phyloP scores from a whole-genome alignment of 1,139 yeast genomes.

The Geotrichum australiense region DNA sequence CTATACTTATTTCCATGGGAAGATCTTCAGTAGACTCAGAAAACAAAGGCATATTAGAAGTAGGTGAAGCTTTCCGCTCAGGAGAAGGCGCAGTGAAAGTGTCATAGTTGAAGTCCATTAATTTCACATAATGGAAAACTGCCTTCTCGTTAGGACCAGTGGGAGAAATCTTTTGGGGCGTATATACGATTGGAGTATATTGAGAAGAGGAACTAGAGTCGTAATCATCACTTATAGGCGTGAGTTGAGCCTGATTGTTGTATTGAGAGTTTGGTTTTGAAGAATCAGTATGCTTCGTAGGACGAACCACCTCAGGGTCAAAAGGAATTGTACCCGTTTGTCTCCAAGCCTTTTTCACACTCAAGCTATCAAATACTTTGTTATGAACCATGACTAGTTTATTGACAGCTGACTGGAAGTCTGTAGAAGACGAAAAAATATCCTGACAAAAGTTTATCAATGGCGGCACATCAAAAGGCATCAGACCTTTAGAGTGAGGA shows the following conservation, averaged over 20 bases:
- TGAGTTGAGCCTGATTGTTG: slow-evolving; percentile 1
- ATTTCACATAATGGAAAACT: slow-evolving; percentile 8
- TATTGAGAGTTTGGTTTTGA: not conserved
- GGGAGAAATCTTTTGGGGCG: slow-evolving; percentile 2
- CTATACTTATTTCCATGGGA: no score
- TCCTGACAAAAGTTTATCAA: slow-evolving; percentile 10
- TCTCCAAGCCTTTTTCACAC: slow-evolving; percentile 15
- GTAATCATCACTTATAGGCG: slow-evolving; percentile 9
- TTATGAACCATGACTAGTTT: slow-evolving; percentile 10
- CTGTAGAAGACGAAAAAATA: slow-evolving; percentile 4
- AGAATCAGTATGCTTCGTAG: not conserved
- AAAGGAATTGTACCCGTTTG: slow-evolving; percentile 14
- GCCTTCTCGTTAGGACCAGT: slow-evolving; percentile 4
- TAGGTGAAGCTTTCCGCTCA: slow-evolving; percentile 8
- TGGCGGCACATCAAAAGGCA: slow-evolving; percentile 14
- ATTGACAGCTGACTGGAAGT: slow-evolving; percentile 11
- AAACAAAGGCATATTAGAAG: slow-evolving; percentile 9
- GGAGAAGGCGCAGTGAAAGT: slow-evolving; percentile 8
- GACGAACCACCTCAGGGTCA: slow-evolving; percentile 9
- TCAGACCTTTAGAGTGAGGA: slow-evolving; percentile 13
- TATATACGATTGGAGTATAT: not conserved
- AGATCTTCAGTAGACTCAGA: no score
- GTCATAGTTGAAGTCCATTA: slow-evolving; percentile 12
- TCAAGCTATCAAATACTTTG: slow-evolving; percentile 1
- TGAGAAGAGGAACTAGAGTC: slow-evolving; percentile 9